Conservation (phyloP, 805 yeast species). For the Naumovozyma baii region DNA sequence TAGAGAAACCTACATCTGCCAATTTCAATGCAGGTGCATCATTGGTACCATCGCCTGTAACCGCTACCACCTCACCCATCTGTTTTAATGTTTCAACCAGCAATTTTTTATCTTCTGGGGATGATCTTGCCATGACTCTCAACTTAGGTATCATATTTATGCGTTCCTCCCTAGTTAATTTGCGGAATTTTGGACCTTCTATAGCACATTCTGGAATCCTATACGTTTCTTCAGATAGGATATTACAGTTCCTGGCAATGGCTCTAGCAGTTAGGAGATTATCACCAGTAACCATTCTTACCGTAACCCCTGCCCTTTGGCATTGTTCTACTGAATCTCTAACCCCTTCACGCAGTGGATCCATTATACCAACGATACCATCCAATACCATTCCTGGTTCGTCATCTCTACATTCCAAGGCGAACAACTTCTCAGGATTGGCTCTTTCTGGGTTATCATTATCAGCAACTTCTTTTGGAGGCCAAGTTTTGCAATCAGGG, state of each 20-base stretch:
- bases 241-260: slow-evolving; percentile 80
- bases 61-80: slow-evolving; percentile 92
- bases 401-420: background rate
- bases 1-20: slow-evolving; percentile 96
- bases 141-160: slow-evolving; percentile 56
- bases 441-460: slow-evolving; percentile 27
- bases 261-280: slow-evolving; percentile 86
- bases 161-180: slow-evolving; percentile 49
- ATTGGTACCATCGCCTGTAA: slow-evolving; percentile 98
- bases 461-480: slow-evolving; percentile 42
- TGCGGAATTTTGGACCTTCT: slow-evolving; percentile 90
- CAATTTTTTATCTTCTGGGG: slow-evolving; percentile 89
- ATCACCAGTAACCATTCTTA: slow-evolving; percentile 98
- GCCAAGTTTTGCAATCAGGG: slow-evolving; percentile 45
- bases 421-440: slow-evolving; percentile 33
- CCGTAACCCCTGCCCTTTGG: slow-evolving; percentile 83
- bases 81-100: slow-evolving; percentile 72
- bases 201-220: slow-evolving; percentile 53
- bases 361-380: slow-evolving; percentile 84
- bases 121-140: slow-evolving; percentile 83
- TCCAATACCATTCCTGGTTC: slow-evolving; percentile 48
- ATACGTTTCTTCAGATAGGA: slow-evolving; percentile 39
- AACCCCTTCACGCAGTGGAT: slow-evolving; percentile 87
- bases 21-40: slow-evolving; percentile 96
- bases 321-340: slow-evolving; percentile 82